Conservation (phyloP, 2,329 filamentous ascomycete species). For the Nigrospora osmanthi region DNA sequence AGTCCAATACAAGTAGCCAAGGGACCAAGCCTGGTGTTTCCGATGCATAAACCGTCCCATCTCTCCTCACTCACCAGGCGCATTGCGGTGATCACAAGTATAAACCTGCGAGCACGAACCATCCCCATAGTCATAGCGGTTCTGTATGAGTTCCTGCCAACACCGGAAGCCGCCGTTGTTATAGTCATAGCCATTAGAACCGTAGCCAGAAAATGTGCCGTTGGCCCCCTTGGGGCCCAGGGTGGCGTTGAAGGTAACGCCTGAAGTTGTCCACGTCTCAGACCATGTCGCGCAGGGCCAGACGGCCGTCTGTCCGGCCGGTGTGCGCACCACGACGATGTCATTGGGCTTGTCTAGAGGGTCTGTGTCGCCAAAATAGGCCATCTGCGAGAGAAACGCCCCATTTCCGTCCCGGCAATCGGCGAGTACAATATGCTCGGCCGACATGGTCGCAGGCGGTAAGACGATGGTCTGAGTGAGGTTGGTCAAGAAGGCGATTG, state of each 20-base stretch:
- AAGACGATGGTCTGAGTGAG: too few species aligned
- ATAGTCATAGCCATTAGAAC: conserved; percentile 14
- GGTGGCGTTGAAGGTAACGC: conserved; percentile 13
- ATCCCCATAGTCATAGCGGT: conserved; percentile 13
- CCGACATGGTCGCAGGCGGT: too few species aligned
- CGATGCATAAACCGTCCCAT: not conserved
- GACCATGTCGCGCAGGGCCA: conserved; percentile 16
- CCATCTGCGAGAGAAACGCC: conserved; percentile 18
- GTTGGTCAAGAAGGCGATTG: too few species aligned
- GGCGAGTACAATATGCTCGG: conserved; percentile 17
- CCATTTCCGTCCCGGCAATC: conserved; percentile 13
- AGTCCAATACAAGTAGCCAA: not conserved
- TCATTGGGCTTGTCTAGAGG: conserved; percentile 10
- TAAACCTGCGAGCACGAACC: conserved; percentile 16
- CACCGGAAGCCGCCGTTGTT: conserved; percentile 14
- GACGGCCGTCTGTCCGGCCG: conserved; percentile 10
- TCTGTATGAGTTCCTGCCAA: conserved; percentile 10
- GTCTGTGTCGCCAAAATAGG: conserved; percentile 13
- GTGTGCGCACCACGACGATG: conserved; percentile 13
- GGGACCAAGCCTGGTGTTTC: not conserved
- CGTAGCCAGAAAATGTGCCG: conserved; percentile 16
- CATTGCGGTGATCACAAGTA: conserved; percentile 14
- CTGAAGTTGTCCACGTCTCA: conserved; percentile 15
- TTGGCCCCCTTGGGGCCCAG: conserved; percentile 17
- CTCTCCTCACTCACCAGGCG: conserved; percentile 12